Evolutionary conservation across 805 yeast species (phyloP), one percentile per base, ranked within the genome.

Genomic region (Teunomyces panamensis): DNA sequence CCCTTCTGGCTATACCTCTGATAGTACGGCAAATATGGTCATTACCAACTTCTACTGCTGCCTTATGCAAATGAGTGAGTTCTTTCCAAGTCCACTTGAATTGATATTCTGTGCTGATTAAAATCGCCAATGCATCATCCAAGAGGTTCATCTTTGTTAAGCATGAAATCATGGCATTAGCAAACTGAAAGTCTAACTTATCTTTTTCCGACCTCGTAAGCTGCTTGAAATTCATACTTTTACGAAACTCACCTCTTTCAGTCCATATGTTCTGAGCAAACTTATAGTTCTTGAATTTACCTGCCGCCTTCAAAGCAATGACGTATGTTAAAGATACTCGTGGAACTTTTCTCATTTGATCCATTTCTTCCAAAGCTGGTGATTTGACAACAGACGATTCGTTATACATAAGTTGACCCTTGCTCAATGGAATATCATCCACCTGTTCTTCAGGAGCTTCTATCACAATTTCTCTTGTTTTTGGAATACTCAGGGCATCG

Each of bases 241-340:
- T 80, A 44, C 97, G 73, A 66, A 77, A 89, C 17, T 62, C 51
- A 2, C 97, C 97, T 57, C 97, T 78, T 57, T 87, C 96, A 2
- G 67, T 64, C 96, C 96, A 90, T 1, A 87, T 71, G 24, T 67
- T 63, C 47, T 81, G 81, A 3, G 90, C 91, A 59, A 85, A 79
- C 0, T 70, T 71, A 35, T 75, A 63, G 56, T 84, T 78, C 34
- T 74, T 71, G 57, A 78, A 78, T 42, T 72, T 69, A 9, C 77
- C 75, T 1, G 92, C 87, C 0, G 92, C 92, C 48, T 78, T 73
- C 57, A 89, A 67, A 7, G 87, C 83, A 27, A 83, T 68, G 43
- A 76, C 77, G 59, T 86, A 89, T 2, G 83, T 60, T 30, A 75
- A 62, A 34, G 81, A 76, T 11, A 58, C 60, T 30, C 74, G 56